Evolutionary conservation across 495 filamentous ascomycete species (phyloP), one percentile per base, ranked within the genome.

Genomic region (Corynascus novoguineensis): DNA sequence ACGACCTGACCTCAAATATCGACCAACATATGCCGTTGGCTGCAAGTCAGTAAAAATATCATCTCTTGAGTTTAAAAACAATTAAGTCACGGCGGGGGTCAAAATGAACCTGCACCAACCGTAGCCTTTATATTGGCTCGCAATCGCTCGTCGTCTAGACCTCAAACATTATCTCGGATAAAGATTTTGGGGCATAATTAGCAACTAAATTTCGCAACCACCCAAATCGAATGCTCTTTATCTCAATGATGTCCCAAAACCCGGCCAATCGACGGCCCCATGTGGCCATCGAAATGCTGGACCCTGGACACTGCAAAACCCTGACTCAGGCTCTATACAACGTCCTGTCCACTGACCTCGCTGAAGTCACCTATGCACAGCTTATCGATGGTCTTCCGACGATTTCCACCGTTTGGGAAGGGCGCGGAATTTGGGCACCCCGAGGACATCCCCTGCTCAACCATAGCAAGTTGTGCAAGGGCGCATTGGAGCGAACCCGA

Each of bases 351-450:
- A 46, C 55, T 3, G 28, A 46, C 1, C 29, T 51, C 10, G 55
- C 48, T 2, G 17, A 45, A 15, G 9, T 24, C 2, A 51, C 37
- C 21, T 27, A 52, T 9, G 48, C 55, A 1, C 37, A 58, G 55
- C 29, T 58, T 5, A 24, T 58, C 14, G 48, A 58, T 25, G 55
- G 55, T 6, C 48, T 58, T 10, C 48, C 55, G 15, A 5, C 46
- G 2, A 17, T 29, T 15, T 9, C 5, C 8, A 27, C 25, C 5
- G 47, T 34, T 6, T 51, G 40, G 47, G 38, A 58, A 2, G 32
- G n/a, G 27, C 17, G 21, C 1, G 47, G 31, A 15, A 15, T 9
- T 51, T 21, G 51, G 1, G 8, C 52, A 2, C n/a, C 24, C 17
- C 37, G 25, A 15, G 37, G 19, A 7, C 55, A 58, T 17, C 55